A percentile compares a stretch with the other conserved stretches of the same genome.
Evolutionary conservation across 129 eudicot species (phyloP).

Genomic region (Erigeron canadensis): DNA sequence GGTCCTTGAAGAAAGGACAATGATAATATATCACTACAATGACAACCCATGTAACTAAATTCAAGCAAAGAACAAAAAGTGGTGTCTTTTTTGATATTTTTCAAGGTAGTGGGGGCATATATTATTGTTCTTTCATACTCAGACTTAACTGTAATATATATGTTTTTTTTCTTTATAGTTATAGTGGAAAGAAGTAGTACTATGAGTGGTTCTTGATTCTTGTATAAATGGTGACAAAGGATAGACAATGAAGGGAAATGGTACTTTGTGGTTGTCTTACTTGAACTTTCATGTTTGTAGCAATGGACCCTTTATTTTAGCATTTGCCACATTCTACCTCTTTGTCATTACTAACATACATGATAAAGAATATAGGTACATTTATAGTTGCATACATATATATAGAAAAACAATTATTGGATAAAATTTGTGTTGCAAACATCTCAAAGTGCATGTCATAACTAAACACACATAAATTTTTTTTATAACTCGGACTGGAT

Average conservation of each 20-base stretch:
- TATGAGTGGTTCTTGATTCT: slow-evolving; percentile 29
- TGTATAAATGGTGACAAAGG: slow-evolving; percentile 19
- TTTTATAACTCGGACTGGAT: too few species aligned
- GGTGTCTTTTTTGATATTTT: background rate
- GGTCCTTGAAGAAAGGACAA: slow-evolving; percentile 36
- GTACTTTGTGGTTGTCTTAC: slow-evolving; percentile 33
- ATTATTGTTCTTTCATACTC: slow-evolving; percentile 37
- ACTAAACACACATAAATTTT: too few species aligned
- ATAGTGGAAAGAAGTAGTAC: slow-evolving; percentile 20
- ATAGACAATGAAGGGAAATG: slow-evolving; percentile 25
- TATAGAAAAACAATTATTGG: background rate
- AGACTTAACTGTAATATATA: slow-evolving; percentile 18
- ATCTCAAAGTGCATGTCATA: background rate
- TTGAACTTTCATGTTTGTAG: slow-evolving; percentile 15
- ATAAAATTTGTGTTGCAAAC: background rate
- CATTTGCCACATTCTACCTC: slow-evolving; percentile 11
- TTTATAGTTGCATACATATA: background rate
- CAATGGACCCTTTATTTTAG: slow-evolving; percentile 9
- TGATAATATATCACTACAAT: slow-evolving; percentile 31
- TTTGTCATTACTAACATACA: slow-evolving; percentile 4
- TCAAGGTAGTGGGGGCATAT: slow-evolving; percentile 32
- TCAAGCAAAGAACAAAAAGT: slow-evolving; percentile 38
- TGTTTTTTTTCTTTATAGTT: slow-evolving; percentile 1
- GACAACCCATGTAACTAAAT: slow-evolving; percentile 39
- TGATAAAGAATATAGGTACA: background rate